These are phyloP conservation scores for Aspergillus terreus DNA, from an alignment of 2,329 filamentous ascomycete species.

Conservation along the genomic window DNA sequence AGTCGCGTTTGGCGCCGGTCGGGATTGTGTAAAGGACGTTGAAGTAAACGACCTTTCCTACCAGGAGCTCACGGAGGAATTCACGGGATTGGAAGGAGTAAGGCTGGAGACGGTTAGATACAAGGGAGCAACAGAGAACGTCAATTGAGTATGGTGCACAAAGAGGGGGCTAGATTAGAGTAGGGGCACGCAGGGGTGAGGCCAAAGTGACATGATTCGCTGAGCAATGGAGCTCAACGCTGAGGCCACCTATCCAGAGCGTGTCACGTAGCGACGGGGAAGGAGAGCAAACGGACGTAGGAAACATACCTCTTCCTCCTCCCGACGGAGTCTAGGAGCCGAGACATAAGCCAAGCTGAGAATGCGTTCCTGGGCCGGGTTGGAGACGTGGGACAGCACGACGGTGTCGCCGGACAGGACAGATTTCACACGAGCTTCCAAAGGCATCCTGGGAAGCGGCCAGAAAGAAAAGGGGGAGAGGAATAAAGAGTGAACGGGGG, in stretches of 20 bases:
- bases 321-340: constrained; percentile 79
- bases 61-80: constrained; percentile 75
- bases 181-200: neutral
- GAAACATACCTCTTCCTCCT: constrained; percentile 73
- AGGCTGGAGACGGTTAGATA: constrained; percentile 43
- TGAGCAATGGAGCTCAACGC: neutral
- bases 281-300: neutral
- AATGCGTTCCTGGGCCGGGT: constrained; percentile 76
- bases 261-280: neutral
- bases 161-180: neutral
- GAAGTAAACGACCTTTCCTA: constrained; percentile 86
- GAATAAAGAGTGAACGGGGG: constrained; percentile 5
- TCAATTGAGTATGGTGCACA: neutral
- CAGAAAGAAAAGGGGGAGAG: constrained; percentile 6
- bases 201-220: constrained; percentile 1
- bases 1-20: constrained; percentile 74
- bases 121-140: neutral
- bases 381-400: constrained; percentile 75
- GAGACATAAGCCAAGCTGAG: constrained; percentile 90
- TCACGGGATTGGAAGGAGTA: constrained; percentile 94
- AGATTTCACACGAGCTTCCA: constrained; percentile 77
- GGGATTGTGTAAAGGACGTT: constrained; percentile 83
- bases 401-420: constrained; percentile 92
- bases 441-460: constrained; percentile 31
- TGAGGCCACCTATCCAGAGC: constrained; percentile 18